phyloP scores from a whole-genome alignment of 371 early-diverging fungal genomes.

The Dentiscutata heterogama region DNA sequence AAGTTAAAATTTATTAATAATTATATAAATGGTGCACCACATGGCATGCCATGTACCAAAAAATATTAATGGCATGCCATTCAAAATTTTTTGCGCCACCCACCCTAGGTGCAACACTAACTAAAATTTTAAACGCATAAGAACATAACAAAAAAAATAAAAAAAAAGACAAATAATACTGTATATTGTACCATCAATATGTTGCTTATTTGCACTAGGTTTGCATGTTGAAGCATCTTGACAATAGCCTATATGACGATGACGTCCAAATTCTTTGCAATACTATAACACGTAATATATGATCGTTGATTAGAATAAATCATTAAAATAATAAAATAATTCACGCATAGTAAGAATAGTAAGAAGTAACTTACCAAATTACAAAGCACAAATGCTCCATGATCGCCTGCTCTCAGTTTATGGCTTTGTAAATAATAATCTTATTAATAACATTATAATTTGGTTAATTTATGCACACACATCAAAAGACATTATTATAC shows the following conservation, averaged over 20 bases:
- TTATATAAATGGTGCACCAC: no score
- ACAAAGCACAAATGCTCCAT: conserved; percentile 36
- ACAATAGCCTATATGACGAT: conserved; percentile 45
- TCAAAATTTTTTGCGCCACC: no score
- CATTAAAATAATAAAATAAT: background rate
- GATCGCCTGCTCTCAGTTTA: conserved; percentile 25
- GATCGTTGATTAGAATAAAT: background rate
- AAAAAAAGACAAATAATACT: background rate
- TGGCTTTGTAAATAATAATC: conserved; percentile 2
- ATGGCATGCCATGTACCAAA: no score
- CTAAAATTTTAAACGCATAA: background rate
- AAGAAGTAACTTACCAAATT: conserved; percentile 1
- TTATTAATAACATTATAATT: background rate
- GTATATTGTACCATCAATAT: conserved; percentile 25
- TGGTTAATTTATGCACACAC: no score
- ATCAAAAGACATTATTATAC: no score
- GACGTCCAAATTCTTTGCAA: conserved; percentile 32
- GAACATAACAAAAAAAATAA: background rate
- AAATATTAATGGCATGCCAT: no score
- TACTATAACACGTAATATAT: background rate
- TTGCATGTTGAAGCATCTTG: background rate
- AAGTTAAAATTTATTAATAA: no score
- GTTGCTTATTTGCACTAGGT: background rate
- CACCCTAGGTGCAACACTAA: background rate
- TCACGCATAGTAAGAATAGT: background rate